A percentile compares a stretch with the other conserved stretches of the same genome.
Conservation (phyloP, 1,284 basidiomycete genomes). For the Sphagnurus paluster region DNA sequence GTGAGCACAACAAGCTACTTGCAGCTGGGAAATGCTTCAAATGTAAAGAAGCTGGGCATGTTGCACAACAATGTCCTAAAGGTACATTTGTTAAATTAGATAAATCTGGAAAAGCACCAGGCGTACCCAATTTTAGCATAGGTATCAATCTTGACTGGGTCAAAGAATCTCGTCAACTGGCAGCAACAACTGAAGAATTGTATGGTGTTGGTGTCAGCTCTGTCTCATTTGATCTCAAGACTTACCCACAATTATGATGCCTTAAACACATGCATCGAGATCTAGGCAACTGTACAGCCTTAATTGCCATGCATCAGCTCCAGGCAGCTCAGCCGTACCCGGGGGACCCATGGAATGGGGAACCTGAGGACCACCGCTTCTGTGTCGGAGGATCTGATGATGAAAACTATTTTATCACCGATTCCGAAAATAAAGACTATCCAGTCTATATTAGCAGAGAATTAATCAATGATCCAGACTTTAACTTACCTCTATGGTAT, state of each 20-base stretch:
- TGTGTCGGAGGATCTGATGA: background rate
- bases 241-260: background rate
- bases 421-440: background rate
- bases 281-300: slow-evolving; percentile 1
- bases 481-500: slow-evolving; percentile 12
- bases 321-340: slow-evolving; percentile 6
- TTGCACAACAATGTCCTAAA: slow-evolving; percentile 10
- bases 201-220: slow-evolving; percentile 1
- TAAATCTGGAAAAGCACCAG: slow-evolving; percentile 5
- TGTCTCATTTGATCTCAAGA: background rate
- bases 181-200: slow-evolving; percentile 2
- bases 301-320: background rate
- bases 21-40: slow-evolving; percentile 21
- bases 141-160: slow-evolving; percentile 1
- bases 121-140: slow-evolving; percentile 3
- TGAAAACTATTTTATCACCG: background rate
- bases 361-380: background rate
- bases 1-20: slow-evolving; percentile 17
- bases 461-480: background rate
- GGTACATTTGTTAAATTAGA: slow-evolving; percentile 2
- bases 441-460: background rate
- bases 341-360: background rate
- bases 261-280: background rate
- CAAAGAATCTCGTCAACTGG: background rate
- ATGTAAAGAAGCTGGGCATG: slow-evolving; percentile 20